These are phyloP conservation scores for Hygrophila difformis DNA, from an alignment of 257 asterid species.

Conservation along the genomic window DNA sequence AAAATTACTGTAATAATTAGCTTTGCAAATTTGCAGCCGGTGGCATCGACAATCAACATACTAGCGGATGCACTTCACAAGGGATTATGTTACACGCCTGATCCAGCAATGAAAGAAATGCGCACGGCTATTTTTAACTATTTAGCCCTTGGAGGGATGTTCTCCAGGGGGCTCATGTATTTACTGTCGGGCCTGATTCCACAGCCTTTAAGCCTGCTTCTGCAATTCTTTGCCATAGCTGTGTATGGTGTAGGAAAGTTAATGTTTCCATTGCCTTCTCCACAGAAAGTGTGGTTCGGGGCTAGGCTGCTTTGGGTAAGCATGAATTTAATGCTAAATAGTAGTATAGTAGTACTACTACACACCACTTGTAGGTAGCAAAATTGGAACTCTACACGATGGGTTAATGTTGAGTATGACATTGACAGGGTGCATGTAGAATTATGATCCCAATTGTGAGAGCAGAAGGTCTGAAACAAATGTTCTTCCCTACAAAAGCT, in stretches of 20 bases:
- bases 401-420: too few relatives aligned
- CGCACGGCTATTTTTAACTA: constrained; percentile 66
- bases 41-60: constrained; percentile 74
- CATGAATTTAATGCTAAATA: too few relatives aligned
- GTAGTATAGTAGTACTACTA: too few relatives aligned
- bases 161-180: constrained; percentile 47
- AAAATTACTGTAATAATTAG: not conserved
- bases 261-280: constrained; percentile 63
- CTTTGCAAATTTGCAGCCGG: constrained; percentile 43
- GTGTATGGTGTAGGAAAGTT: constrained; percentile 58
- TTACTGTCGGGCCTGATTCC: constrained; percentile 73
- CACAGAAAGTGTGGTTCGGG: constrained; percentile 40
- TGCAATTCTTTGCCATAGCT: constrained; percentile 66
- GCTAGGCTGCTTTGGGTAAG: constrained; percentile 41
- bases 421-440: too few relatives aligned
- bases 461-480: too few relatives aligned
- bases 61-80: constrained; percentile 70
- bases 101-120: constrained; percentile 64
- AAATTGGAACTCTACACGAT: too few relatives aligned
- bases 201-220: constrained; percentile 52
- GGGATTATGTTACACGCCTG: constrained; percentile 63
- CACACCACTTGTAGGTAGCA: too few relatives aligned
- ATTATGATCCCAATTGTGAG: too few relatives aligned
- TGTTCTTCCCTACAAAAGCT: too few relatives aligned
- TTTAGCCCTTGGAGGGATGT: constrained; percentile 55